Base-by-base conservation (phyloP, 2,329 filamentous ascomycete genomes). In the Orbilia quercus region DNA sequence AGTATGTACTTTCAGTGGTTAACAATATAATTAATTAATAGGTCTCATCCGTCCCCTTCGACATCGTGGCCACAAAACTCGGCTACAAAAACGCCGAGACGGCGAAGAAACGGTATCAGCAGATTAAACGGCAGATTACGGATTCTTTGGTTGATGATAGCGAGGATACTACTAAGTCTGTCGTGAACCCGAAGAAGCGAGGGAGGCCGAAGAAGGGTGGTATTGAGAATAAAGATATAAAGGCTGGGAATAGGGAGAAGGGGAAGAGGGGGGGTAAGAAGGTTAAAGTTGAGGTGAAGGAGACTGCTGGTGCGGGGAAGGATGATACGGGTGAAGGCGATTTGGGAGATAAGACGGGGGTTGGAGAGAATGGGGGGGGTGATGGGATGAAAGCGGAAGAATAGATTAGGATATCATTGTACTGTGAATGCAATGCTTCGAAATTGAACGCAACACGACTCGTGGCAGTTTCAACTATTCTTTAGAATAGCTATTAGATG, bases 21-120 rank as follows among this genome's bases (percentile, higher is more conserved):
- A n/a, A n/a, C n/a, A n/a, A n/a, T n/a, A n/a, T n/a, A n/a, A n/a
- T n/a, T n/a, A n/a, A n/a, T n/a, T n/a, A 16, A 47, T 11, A 60
- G 45, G 38, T 40, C 12, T 47, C 60, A 25, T 14, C 40, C 2
- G 40, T 69, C 7, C 16, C 47, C 18, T 60, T 60, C 18, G 47
- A 44, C 5, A n/a, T 16, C 3, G 55, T 69, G 28, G 64, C 55
- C 47, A 16, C 42, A 36, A 60, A 53, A 20, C 40, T 59, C 31
- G 64, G 64, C 2, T 69, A 60, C 36, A 50, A 31, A n/a, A 60
- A 60, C n/a, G 64, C 54, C 12, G 55, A 60, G 6, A 47, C 54
- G 0, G 64, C 55, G 14, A 69, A 55, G 22, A 69, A 54, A 22
- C 12, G 53, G 12, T 67, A 44, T 34, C 44, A 60, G 28, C 53